Conservation (phyloP, 2,329 filamentous ascomycete genomes). For the Pseudogymnoascus sp. region DNA sequence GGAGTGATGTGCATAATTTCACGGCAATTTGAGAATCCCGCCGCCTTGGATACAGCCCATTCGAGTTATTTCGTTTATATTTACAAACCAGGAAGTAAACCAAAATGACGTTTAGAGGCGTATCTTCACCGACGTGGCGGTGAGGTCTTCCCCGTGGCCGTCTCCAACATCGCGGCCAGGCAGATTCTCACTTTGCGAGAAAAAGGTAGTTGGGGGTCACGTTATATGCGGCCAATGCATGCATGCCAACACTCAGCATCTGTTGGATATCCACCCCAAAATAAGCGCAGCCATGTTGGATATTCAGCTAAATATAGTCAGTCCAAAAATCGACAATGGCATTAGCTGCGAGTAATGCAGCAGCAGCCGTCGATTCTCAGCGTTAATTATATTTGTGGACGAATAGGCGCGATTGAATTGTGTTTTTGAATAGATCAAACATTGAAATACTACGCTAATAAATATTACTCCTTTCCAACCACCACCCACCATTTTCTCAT, state of each 20-base stretch:
- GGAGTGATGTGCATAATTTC: background rate
- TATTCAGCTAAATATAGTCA: background rate
- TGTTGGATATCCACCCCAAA: background rate
- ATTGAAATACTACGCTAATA: background rate
- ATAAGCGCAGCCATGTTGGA: background rate
- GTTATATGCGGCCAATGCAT: background rate
- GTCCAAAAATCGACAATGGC: background rate
- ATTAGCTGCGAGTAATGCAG: background rate
- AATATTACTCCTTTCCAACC: background rate
- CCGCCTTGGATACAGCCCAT: background rate
- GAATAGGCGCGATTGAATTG: background rate
- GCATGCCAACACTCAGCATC: background rate
- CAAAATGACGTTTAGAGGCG: background rate
- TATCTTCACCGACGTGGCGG: background rate
- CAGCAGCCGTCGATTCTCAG: background rate
- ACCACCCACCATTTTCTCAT: background rate
- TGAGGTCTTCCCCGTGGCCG: background rate
- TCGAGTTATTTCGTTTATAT: background rate
- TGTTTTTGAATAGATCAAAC: background rate
- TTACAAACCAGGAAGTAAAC: background rate
- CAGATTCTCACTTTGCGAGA: background rate
- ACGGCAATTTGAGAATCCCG: background rate
- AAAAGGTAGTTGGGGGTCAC: background rate
- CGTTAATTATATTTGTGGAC: background rate
- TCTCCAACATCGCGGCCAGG: background rate